Evolutionary conservation across 257 asterid genomes (phyloP), one percentile per base, ranked within the genome.

Genomic region (Catharanthus roseus): DNA sequence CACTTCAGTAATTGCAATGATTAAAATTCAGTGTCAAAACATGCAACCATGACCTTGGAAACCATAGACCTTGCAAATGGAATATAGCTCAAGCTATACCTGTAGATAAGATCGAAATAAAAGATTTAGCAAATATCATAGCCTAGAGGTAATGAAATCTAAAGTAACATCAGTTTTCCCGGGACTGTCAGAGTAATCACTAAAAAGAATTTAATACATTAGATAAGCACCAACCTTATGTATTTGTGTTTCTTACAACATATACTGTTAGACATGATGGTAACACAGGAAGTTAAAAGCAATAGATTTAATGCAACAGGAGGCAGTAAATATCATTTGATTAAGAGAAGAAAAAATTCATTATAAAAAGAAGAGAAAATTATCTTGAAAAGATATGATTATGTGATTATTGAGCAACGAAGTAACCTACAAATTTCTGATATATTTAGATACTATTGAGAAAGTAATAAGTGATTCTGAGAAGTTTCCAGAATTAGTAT

Each of bases 41-140:
- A 93, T 53, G 90, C 87, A 65, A 67, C 75, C 96, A 88, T 84
- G 57, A 89, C 79, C 85, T 93, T 93, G 16, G 99, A 91, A 72
- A 91, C 96, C 99, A 93, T 87, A 55, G 96, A 85, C 87, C 96
- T 87, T 3, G 99, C 99, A 72, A 93, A 93, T 15, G 99, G 99
- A 54, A 93, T 84, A 75, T 91, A 93, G 88, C 97, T 93, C 84
- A 91, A 81, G 88, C 99, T 91, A 75, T 93, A 91, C 99, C 99
- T 93, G 98, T 65, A 76, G 70, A 77, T 57, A 68, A 63, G 51
- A 72, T 54, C 77, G 33, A 74, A 9, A 31, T 28, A 36, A 31
- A 75, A 39, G 28, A 66, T 49, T 26, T 47, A 67, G 29, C 54
- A 1, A 16, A 21, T 38, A n/a, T n/a, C 28, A 44, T 2, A 23